Evolutionary conservation across 441 rosid genomes (phyloP), one percentile per base, ranked within the genome.

Genomic region (Pelargonium myrrhifolium): DNA sequence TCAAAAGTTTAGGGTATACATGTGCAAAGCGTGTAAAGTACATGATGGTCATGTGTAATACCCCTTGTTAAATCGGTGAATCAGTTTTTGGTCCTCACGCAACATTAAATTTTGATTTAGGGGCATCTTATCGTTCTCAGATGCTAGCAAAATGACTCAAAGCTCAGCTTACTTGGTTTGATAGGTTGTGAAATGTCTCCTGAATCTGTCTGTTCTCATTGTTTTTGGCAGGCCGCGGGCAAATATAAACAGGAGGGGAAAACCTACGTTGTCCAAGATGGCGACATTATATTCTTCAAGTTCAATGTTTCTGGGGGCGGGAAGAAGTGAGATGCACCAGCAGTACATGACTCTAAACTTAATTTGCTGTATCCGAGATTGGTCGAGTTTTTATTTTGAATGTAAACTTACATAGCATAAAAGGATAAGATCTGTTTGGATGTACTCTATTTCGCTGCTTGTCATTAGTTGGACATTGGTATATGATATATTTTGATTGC

Each of bases 281-380:
- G 93, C 60, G 99, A 94, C 82, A 26, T 91, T 22, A 91, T 94
- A 74, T 89, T 87, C 80, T 94, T 94, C 87, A 94, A 94, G 89
- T 94, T 94, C 76, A 94, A 94, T 61, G 98, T 92, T 56, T 89
- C 94, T 0, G 89, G 97, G 12, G 98, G 97, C 55, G 98, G 96
- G 51, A 94, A 94, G 90, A 94, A 94, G 82, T 94, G 87, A 91
- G 80, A 60, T 60, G 10, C 14, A 39, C 3, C 56, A 37, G 62
- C 21, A 22, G 12, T 47, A 53, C 35, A 31, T 53, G 10, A 43
- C 49, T 43, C 10, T 43, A 60, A 60, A 60, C 0, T 24, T 60
- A 60, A 21, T 60, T 56, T 24, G 28, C 37, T 20, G 37, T 51
- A 60, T 64, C 56, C 65, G 51, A 42, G 65, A 37, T 58, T 49